Conservation (phyloP, 176 grass and related monocot species). For the Cenchrus fungigraminus region DNA sequence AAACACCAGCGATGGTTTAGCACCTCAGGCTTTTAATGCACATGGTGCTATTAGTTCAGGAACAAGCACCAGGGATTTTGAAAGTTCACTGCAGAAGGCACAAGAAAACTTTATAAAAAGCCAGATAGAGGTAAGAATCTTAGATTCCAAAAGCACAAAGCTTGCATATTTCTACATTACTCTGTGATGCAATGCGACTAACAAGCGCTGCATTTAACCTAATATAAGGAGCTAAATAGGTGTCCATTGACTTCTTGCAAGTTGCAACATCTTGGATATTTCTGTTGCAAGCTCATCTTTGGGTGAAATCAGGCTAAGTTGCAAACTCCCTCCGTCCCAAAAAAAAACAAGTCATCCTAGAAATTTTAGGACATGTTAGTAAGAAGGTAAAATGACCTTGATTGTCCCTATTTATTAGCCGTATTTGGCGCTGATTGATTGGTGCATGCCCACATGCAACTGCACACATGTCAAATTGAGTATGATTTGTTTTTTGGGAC, state of each 20-base stretch:
- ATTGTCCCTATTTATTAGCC: no score
- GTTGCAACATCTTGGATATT: background rate
- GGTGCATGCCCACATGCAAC: no score
- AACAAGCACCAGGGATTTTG: slow-evolving; percentile 29
- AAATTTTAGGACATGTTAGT: no score
- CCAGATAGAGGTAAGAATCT: slow-evolving; percentile 62
- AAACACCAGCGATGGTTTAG: slow-evolving; percentile 7
- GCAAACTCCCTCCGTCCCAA: background rate
- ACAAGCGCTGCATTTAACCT: background rate
- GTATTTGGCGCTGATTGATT: no score
- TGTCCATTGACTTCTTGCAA: background rate
- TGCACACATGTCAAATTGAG: no score
- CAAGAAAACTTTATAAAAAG: slow-evolving; percentile 53
- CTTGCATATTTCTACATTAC: slow-evolving; percentile 7
- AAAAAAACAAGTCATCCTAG: no score
- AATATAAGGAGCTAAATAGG: slow-evolving; percentile 10
- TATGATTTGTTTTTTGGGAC: no score
- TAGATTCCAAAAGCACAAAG: slow-evolving; percentile 3
- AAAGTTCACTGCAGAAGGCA: slow-evolving; percentile 52
- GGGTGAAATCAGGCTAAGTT: background rate
- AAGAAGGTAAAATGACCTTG: no score
- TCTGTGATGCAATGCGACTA: background rate
- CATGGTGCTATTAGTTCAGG: slow-evolving; percentile 19
- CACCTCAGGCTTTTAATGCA: slow-evolving; percentile 38
- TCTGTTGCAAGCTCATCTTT: slow-evolving; percentile 16